Evolutionary conservation across 805 yeast genomes (phyloP).

Genomic region (Metschnikowia dekortorum): DNA sequence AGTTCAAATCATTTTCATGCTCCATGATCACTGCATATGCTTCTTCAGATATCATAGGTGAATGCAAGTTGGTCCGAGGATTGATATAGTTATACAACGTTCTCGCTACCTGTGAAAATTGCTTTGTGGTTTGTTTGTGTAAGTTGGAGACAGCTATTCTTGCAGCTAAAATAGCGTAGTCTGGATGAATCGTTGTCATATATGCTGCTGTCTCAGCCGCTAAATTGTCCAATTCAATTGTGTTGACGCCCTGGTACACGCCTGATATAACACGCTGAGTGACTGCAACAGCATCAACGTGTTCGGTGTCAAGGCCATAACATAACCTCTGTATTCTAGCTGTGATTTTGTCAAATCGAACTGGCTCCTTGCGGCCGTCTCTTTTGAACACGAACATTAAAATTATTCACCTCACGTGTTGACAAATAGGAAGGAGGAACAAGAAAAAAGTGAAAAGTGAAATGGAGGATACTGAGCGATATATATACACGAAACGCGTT

Average conservation of each 20-base stretch:
- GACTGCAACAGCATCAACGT: slow-evolving; percentile 92
- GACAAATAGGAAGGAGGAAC: background rate
- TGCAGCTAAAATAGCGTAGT: slow-evolving; percentile 91
- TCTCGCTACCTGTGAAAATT: slow-evolving; percentile 70
- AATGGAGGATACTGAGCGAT: background rate
- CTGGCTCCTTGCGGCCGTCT: slow-evolving; percentile 94
- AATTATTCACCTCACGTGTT: background rate
- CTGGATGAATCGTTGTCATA: slow-evolving; percentile 98
- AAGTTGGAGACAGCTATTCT: slow-evolving; percentile 91
- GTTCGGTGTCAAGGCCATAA: slow-evolving; percentile 86
- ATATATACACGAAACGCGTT: slow-evolving; percentile 3
- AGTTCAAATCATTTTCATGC: slow-evolving; percentile 40
- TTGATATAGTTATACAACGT: slow-evolving; percentile 74
- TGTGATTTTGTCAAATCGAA: slow-evolving; percentile 93
- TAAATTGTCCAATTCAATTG: slow-evolving; percentile 61
- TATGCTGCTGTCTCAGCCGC: slow-evolving; percentile 98
- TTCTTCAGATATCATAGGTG: slow-evolving; percentile 43
- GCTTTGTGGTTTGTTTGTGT: slow-evolving; percentile 90
- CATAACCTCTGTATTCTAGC: slow-evolving; percentile 88
- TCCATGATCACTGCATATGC: slow-evolving; percentile 35
- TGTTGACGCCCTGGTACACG: slow-evolving; percentile 95
- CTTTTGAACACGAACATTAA: slow-evolving; percentile 80
- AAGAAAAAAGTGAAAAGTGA: background rate
- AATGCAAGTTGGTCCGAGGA: slow-evolving; percentile 66
- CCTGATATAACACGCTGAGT: slow-evolving; percentile 95